Percentiles rank a stretch among this genome's conserved stretches.
These are phyloP conservation scores for Marsdenia floribunda DNA, from an alignment of 257 asterid species.

Conservation along the genomic window DNA sequence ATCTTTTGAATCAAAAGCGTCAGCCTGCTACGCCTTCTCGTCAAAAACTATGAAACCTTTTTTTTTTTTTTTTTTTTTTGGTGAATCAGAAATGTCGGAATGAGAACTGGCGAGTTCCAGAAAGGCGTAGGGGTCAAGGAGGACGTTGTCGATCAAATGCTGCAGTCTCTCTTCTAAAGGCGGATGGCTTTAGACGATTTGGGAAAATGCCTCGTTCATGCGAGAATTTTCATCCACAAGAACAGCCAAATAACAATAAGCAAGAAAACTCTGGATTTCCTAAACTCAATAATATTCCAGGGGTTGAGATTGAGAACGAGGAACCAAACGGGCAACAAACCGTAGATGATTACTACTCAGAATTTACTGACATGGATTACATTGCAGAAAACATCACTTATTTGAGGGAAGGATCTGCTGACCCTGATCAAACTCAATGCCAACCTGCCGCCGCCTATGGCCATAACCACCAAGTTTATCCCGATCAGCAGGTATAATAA, in stretches of 20 bases:
- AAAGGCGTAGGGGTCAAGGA: not conserved
- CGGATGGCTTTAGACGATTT: not conserved
- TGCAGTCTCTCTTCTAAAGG: not conserved
- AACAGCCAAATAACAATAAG: not conserved
- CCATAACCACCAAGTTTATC: constrained; percentile 2
- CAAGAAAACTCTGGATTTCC: not conserved
- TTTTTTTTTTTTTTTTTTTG: not conserved
- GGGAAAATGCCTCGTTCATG: constrained; percentile 18
- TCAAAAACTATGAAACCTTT: not conserved
- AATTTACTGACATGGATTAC: constrained; percentile 4
- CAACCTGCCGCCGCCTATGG: too few species aligned
- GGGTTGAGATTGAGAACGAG: not conserved
- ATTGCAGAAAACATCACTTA: not conserved
- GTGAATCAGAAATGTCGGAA: constrained; percentile 29
- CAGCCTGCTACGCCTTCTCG: too few species aligned
- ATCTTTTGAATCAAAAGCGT: too few species aligned
- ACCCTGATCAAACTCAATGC: not conserved
- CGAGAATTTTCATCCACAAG: not conserved
- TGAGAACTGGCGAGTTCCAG: constrained; percentile 17
- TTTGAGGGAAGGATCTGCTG: not conserved
- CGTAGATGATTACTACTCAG: constrained; percentile 1
- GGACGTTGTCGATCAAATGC: not conserved
- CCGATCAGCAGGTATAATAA: not conserved
- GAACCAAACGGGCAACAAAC: not conserved
- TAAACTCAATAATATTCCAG: not conserved